Percentiles rank a stretch among this genome's conserved stretches.
Conservation (phyloP, 148 eudicot genomes). For the Fagopyrum tataricum region DNA sequence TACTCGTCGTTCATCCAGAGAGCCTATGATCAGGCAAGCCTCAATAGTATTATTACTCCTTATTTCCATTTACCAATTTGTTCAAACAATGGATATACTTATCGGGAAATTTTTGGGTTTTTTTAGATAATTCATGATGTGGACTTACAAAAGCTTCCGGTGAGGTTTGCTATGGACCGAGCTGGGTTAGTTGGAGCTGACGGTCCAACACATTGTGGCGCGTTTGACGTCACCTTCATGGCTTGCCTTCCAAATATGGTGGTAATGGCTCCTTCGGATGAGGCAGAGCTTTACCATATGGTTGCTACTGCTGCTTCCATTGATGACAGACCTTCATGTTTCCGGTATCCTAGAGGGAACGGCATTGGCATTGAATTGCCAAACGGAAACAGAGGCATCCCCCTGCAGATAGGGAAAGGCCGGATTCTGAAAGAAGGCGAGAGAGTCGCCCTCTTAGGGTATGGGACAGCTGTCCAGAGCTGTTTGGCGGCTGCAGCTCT, state of each 20-base stretch:
- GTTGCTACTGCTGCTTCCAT: slow-evolving; percentile 89
- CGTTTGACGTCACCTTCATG: slow-evolving; percentile 81
- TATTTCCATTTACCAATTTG: too few relatives aligned
- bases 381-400: slow-evolving; percentile 62
- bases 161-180: slow-evolving; percentile 87
- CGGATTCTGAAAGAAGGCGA: slow-evolving; percentile 59
- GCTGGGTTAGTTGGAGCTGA: slow-evolving; percentile 90
- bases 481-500: slow-evolving; percentile 75
- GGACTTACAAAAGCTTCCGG: slow-evolving; percentile 79
- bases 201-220: slow-evolving; percentile 79
- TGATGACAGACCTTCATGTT: slow-evolving; percentile 74
- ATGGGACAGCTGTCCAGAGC: slow-evolving; percentile 78
- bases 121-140: slow-evolving; percentile 82
- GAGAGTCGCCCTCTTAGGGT: slow-evolving; percentile 74
- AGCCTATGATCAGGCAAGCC: slow-evolving; percentile 79
- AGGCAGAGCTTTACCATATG: slow-evolving; percentile 80
- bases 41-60: neutral
- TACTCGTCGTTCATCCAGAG: slow-evolving; percentile 90
- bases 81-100: neutral
- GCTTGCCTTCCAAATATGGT: slow-evolving; percentile 92
- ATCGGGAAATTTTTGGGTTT: neutral
- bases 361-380: slow-evolving; percentile 69
- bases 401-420: slow-evolving; percentile 85
- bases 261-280: slow-evolving; percentile 90
- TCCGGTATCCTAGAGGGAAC: slow-evolving; percentile 81